phyloP scores from a whole-genome alignment of 2,329 filamentous ascomycete species.

The Helotiales sp. region DNA sequence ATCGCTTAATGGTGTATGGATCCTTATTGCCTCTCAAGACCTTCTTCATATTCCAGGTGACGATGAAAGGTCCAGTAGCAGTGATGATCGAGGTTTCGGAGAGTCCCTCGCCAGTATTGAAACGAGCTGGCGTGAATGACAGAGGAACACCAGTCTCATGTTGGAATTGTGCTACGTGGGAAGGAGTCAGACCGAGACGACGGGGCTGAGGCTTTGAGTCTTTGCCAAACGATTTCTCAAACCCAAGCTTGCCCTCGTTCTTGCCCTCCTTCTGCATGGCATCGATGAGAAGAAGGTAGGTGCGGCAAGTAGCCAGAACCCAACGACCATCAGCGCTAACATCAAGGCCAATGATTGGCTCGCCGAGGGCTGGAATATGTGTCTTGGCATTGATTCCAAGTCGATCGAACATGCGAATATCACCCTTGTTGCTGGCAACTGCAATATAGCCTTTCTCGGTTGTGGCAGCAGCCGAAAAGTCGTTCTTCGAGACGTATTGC shows the following conservation, averaged over 20 bases:
- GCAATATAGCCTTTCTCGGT: slow-evolving; percentile 97
- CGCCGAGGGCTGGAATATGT: slow-evolving; percentile 90
- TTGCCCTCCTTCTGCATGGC: slow-evolving; percentile 88
- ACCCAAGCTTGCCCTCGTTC: slow-evolving; percentile 97
- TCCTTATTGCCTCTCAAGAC: slow-evolving; percentile 78
- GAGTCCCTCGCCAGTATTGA: slow-evolving; percentile 82
- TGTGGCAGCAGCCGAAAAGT: slow-evolving; percentile 91
- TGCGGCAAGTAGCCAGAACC: slow-evolving; percentile 91
- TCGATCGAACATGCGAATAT: slow-evolving; percentile 94
- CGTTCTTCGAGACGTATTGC: slow-evolving; percentile 95
- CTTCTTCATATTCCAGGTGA: slow-evolving; percentile 96
- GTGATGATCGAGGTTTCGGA: slow-evolving; percentile 95
- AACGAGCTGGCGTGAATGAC: slow-evolving; percentile 86
- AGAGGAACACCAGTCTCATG: slow-evolving; percentile 89
- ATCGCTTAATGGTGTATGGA: slow-evolving; percentile 95
- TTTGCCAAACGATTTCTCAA: slow-evolving; percentile 89
- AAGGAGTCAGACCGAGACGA: slow-evolving; percentile 82
- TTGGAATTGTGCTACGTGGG: slow-evolving; percentile 95
- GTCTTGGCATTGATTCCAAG: slow-evolving; percentile 98
- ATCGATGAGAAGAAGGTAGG: slow-evolving; percentile 92
- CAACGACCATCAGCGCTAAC: slow-evolving; percentile 94
- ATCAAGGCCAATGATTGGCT: slow-evolving; percentile 92
- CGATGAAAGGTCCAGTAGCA: slow-evolving; percentile 92
- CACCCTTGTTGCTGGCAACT: slow-evolving; percentile 95
- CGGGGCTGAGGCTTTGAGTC: slow-evolving; percentile 92